Percentiles rank a stretch among this genome's conserved stretches.
Evolutionary conservation across 768 basidiomycete genomes (phyloP).

Genomic region (Leccinellum albellum): DNA sequence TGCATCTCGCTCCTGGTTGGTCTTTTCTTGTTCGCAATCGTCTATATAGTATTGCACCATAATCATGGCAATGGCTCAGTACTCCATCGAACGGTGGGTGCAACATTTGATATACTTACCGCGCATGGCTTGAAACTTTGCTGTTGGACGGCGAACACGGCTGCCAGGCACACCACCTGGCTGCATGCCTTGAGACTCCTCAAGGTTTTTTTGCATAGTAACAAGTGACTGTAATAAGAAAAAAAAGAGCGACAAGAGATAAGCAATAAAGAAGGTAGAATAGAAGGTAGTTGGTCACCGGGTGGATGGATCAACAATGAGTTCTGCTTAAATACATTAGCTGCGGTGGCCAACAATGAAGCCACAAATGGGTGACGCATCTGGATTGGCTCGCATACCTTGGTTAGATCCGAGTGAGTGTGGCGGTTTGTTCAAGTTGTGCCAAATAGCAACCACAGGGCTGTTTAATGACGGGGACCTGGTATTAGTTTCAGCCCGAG

Average conservation of each 20-base stretch:
- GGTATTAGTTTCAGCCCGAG: neutral
- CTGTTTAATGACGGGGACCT: too few relatives aligned
- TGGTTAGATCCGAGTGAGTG: too few relatives aligned
- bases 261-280: neutral
- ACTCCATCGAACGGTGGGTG: neutral
- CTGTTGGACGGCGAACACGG: neutral
- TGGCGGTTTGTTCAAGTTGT: too few relatives aligned
- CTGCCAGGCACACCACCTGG: neutral
- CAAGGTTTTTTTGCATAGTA: neutral
- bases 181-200: neutral
- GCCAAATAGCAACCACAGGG: too few relatives aligned
- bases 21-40: neutral
- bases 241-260: too few relatives aligned
- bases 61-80: neutral
- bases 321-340: neutral
- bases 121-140: neutral
- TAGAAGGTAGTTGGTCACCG: neutral
- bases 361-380: neutral
- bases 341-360: neutral
- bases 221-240: neutral
- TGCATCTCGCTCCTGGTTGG: neutral
- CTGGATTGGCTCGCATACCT: neutral
- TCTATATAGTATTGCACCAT: neutral
- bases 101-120: neutral
- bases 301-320: neutral